Conservation (phyloP, 148 eudicot genomes). For the Rhododendron simsii region DNA sequence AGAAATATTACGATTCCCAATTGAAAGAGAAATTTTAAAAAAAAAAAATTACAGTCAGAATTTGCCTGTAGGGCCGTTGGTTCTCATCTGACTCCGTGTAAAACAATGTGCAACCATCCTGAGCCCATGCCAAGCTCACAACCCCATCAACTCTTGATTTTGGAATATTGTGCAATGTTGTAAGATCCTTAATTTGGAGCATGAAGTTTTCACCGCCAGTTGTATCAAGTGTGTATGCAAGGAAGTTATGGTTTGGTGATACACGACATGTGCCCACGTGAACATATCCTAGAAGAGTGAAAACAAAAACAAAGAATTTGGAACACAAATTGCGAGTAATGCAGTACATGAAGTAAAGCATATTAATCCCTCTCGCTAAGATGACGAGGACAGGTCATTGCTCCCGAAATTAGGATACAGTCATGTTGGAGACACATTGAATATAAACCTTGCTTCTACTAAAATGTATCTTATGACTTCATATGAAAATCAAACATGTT, state of each 20-base stretch:
- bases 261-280: conserved; percentile 93
- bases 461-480: not conserved
- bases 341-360: not conserved
- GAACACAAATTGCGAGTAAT: not conserved
- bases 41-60: not conserved
- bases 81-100: conserved; percentile 74
- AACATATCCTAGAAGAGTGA: conserved; percentile 61
- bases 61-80: conserved; percentile 87
- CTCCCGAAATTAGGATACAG: not conserved
- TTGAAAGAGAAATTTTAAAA: not conserved
- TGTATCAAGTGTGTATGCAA: conserved; percentile 84
- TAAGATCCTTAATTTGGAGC: conserved; percentile 81
- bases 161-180: conserved; percentile 38
- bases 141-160: conserved; percentile 49
- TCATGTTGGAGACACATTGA: not conserved
- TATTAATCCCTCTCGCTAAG: not conserved
- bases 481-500: not conserved
- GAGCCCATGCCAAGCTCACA: conserved; percentile 95
- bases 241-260: conserved; percentile 88
- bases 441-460: not conserved
- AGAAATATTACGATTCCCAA: conserved; percentile 13
- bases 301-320: not conserved
- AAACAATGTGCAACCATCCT: conserved; percentile 60
- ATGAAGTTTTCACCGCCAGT: conserved; percentile 70
- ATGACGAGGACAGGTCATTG: not conserved